A percentile compares a stretch with the other conserved stretches of the same genome.
Evolutionary conservation across 2,329 filamentous ascomycete genomes (phyloP).

Genomic region (Dactylonectria macrodidyma): DNA sequence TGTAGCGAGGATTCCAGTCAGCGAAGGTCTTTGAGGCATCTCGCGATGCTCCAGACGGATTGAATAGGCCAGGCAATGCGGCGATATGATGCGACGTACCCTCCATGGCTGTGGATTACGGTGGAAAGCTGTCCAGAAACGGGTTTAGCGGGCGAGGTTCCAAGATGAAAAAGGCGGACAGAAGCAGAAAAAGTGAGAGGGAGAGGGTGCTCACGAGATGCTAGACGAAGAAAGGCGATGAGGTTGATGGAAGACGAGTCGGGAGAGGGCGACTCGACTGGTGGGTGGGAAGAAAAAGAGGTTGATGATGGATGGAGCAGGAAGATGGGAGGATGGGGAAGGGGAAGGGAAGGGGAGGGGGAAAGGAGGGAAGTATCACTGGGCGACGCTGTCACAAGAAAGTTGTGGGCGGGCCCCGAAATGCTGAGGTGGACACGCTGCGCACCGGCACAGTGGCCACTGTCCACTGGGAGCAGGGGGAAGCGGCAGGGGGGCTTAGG

Average conservation of each 20-base stretch:
- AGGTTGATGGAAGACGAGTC: slow-evolving; percentile 48
- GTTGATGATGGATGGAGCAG: slow-evolving; percentile 51
- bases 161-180: slow-evolving; percentile 38
- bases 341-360: slow-evolving; percentile 43
- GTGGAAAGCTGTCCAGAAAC: slow-evolving; percentile 53
- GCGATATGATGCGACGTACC: slow-evolving; percentile 59
- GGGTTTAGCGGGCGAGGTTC: slow-evolving; percentile 49
- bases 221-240: slow-evolving; percentile 50
- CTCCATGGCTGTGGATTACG: slow-evolving; percentile 69
- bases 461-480: slow-evolving; percentile 32
- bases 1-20: slow-evolving; percentile 67
- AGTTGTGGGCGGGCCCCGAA: slow-evolving; percentile 55
- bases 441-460: slow-evolving; percentile 28
- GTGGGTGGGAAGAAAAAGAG: slow-evolving; percentile 45
- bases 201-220: slow-evolving; percentile 45
- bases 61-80: slow-evolving; percentile 44
- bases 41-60: slow-evolving; percentile 41
- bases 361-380: slow-evolving; percentile 54
- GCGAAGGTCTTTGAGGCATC: slow-evolving; percentile 49
- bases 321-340: slow-evolving; percentile 48
- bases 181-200: slow-evolving; percentile 23
- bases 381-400: slow-evolving; percentile 53
- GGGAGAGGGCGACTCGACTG: slow-evolving; percentile 49
- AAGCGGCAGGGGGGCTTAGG: slow-evolving; percentile 29
- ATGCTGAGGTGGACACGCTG: slow-evolving; percentile 50